phyloP scores from a whole-genome alignment of 305 asterid species.

The Solanum chacoense region DNA sequence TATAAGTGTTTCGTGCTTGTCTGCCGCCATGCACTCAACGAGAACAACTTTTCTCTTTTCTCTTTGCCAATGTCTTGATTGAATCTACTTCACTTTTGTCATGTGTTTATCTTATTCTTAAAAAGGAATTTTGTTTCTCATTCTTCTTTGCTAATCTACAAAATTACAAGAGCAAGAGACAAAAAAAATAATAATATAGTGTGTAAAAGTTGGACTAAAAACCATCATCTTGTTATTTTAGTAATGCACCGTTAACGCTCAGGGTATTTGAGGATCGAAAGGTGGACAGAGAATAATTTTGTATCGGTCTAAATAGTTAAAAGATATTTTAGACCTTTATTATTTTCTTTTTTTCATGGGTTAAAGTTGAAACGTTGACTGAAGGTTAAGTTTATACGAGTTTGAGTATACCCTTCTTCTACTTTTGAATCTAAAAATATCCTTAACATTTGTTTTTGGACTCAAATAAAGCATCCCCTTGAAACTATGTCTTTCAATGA shows the following conservation, averaged over 20 bases:
- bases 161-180: background rate
- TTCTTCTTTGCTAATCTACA: background rate
- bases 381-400: background rate
- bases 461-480: too few species aligned
- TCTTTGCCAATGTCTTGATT: conserved; percentile 2
- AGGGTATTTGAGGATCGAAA: background rate
- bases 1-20: conserved; percentile 72
- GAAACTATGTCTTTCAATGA: too few species aligned
- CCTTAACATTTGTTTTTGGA: background rate
- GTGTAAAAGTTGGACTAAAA: background rate
- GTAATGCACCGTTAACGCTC: background rate
- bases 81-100: conserved; percentile 1
- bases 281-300: background rate
- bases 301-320: too few species aligned
- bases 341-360: background rate
- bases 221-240: background rate
- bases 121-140: background rate
- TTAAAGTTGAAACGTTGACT: background rate
- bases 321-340: too few species aligned
- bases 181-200: too few species aligned
- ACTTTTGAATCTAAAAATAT: background rate
- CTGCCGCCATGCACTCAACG: conserved; percentile 69
- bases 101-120: background rate
- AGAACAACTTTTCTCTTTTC: conserved; percentile 10
- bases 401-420: background rate